Conservation (phyloP, 495 filamentous ascomycete genomes). For the Beverwykella pulmonaria region DNA sequence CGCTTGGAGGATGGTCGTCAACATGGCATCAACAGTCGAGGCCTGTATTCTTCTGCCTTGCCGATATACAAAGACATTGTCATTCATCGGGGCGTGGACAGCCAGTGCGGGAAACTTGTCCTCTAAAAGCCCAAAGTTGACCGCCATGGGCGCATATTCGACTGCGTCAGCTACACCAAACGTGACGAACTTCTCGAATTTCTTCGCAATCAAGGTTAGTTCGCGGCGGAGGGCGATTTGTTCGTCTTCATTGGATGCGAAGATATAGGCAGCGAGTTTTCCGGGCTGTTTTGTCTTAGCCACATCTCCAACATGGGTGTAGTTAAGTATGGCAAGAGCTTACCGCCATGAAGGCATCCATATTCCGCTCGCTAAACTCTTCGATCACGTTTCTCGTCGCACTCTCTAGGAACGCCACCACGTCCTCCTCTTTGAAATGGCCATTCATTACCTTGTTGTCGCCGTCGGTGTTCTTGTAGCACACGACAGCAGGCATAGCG, state of each 20-base stretch:
- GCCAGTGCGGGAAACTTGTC: constrained; percentile 18
- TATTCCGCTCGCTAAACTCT: constrained; percentile 51
- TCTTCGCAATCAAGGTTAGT: constrained; percentile 51
- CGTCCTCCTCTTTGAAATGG: constrained; percentile 36
- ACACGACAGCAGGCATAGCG: constrained; percentile 41
- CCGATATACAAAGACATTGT: constrained; percentile 24
- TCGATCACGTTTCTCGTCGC: constrained; percentile 49
- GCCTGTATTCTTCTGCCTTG: constrained; percentile 16
- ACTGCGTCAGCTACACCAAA: constrained; percentile 53
- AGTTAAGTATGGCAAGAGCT: constrained; percentile 7
- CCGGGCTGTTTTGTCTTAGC: constrained; percentile 42
- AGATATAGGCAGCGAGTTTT: constrained; percentile 54
- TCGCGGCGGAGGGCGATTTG: constrained; percentile 41
- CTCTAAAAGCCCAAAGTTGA: constrained; percentile 19
- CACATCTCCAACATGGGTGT: constrained; percentile 1
- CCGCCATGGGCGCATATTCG: constrained; percentile 53
- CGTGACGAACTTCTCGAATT: constrained; percentile 52
- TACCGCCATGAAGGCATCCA: constrained; percentile 50
- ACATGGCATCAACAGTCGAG: constrained; percentile 13
- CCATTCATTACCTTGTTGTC: constrained; percentile 45
- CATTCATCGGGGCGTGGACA: constrained; percentile 27
- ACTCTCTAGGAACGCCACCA: constrained; percentile 47
- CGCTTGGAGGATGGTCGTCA: constrained; percentile 24
- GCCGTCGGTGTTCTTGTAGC: constrained; percentile 50
- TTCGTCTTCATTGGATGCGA: constrained; percentile 39